phyloP scores from a whole-genome alignment of 352 stramenopile species.

The Globisporangium recalcitrans region DNA sequence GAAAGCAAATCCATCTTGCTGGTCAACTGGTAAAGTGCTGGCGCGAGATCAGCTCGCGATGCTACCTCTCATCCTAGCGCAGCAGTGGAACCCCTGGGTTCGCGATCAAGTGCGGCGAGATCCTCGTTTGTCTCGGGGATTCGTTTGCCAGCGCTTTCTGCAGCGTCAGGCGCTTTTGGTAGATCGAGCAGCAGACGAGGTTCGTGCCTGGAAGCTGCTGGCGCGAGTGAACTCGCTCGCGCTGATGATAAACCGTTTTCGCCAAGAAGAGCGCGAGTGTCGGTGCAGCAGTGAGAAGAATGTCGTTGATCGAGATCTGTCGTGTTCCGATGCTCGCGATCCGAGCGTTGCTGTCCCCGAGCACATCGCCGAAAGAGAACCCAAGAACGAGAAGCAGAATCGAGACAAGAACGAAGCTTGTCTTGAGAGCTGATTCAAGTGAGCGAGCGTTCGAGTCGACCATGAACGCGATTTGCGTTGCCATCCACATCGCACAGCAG shows the following conservation, averaged over 20 bases:
- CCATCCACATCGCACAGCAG: slow-evolving; percentile 23
- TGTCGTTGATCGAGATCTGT: slow-evolving; percentile 17
- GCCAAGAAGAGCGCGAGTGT: slow-evolving; percentile 22
- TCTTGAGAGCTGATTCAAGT: slow-evolving; percentile 12
- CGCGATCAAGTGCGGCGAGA: neutral
- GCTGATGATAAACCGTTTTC: slow-evolving; percentile 18
- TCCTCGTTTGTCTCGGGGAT: slow-evolving; percentile 2
- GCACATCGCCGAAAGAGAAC: slow-evolving; percentile 13
- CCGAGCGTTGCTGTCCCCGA: slow-evolving; percentile 7
- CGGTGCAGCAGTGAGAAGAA: slow-evolving; percentile 23
- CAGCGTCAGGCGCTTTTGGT: slow-evolving; percentile 18
- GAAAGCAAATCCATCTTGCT: neutral
- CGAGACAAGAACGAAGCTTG: neutral
- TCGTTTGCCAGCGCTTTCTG: neutral
- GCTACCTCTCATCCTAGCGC: slow-evolving; percentile 13
- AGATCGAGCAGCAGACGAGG: slow-evolving; percentile 18
- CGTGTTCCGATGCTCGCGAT: slow-evolving; percentile 16
- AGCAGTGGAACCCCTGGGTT: slow-evolving; percentile 11
- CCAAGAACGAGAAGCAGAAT: neutral
- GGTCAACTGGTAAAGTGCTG: neutral
- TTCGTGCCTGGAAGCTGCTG: slow-evolving; percentile 5
- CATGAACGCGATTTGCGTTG: slow-evolving; percentile 20
- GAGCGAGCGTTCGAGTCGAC: slow-evolving; percentile 19
- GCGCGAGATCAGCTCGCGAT: neutral
- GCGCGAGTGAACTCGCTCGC: neutral